These are phyloP conservation scores for Rhizophagus sp. DNA, from an alignment of 192 early-diverging fungal genomes.

Conservation along the genomic window DNA sequence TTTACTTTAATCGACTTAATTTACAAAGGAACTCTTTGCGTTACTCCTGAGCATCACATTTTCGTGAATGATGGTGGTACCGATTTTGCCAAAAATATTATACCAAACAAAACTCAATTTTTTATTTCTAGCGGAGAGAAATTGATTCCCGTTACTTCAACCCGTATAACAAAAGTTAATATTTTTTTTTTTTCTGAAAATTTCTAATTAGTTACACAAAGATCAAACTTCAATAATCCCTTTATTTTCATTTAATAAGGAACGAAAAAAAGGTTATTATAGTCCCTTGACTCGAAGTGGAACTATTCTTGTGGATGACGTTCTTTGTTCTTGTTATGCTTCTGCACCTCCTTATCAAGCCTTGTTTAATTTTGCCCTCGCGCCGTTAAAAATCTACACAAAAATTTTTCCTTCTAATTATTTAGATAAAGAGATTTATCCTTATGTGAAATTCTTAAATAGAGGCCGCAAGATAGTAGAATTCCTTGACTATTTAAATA, in stretches of 20 bases:
- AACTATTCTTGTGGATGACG: neutral
- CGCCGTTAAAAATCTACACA: neutral
- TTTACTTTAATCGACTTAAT: neutral
- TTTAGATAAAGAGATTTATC: neutral
- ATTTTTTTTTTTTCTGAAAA: too few species aligned
- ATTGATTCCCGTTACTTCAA: too few species aligned
- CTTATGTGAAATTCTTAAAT: constrained; percentile 1
- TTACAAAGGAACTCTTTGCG: too few species aligned
- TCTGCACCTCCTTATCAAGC: neutral
- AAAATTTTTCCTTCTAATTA: constrained; percentile 12
- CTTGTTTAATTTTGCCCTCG: neutral
- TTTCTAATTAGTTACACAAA: too few species aligned
- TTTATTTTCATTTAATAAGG: neutral
- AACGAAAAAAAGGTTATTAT: neutral
- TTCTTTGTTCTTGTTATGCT: neutral
- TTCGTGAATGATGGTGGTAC: too few species aligned
- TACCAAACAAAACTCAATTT: too few species aligned
- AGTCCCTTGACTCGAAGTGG: neutral
- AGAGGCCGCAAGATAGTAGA: neutral
- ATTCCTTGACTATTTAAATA: too few species aligned
- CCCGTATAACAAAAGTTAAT: too few species aligned
- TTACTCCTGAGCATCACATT: too few species aligned
- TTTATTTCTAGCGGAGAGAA: too few species aligned
- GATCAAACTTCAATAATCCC: too few species aligned
- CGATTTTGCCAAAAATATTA: too few species aligned